These are phyloP conservation scores for Agrocybe pediades DNA, from an alignment of 768 basidiomycete species.

Conservation along the genomic window DNA sequence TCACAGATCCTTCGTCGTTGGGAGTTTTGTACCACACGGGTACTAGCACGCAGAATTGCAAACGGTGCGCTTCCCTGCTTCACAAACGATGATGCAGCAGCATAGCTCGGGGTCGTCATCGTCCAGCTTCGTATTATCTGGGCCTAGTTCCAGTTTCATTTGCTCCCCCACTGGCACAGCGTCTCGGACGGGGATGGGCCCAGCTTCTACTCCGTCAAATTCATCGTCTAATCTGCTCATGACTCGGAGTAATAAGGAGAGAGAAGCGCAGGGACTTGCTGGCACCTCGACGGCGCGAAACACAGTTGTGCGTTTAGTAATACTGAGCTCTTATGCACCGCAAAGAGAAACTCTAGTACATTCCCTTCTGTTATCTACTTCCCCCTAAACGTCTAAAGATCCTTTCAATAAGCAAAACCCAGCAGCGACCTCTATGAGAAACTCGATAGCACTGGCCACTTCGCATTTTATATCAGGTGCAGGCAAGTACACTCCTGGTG, in stretches of 20 bases:
- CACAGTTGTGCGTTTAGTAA: too few species aligned
- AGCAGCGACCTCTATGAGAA: too few species aligned
- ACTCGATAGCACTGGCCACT: too few species aligned
- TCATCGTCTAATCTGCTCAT: neutral
- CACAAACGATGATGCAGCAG: neutral
- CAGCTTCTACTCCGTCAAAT: neutral
- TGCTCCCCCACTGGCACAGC: neutral
- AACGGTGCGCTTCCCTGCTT: too few species aligned
- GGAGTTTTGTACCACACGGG: neutral
- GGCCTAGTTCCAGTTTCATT: neutral
- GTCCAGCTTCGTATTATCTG: neutral
- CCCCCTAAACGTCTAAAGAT: too few species aligned
- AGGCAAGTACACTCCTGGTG: too few species aligned
- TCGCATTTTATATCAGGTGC: too few species aligned
- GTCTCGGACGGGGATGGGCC: neutral
- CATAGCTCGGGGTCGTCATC: neutral
- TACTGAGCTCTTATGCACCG: too few species aligned
- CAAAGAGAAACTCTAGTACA: too few species aligned
- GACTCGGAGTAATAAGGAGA: neutral
- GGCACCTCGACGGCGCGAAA: too few species aligned
- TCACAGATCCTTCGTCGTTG: neutral
- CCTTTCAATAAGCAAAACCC: too few species aligned
- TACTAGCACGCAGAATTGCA: neutral
- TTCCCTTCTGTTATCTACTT: too few species aligned
- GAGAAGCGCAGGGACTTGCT: neutral